Percentiles rank a stretch among this genome's conserved stretches.
phyloP scores from a whole-genome alignment of 2,329 filamentous ascomycete species.

The Microcera coccophila region DNA sequence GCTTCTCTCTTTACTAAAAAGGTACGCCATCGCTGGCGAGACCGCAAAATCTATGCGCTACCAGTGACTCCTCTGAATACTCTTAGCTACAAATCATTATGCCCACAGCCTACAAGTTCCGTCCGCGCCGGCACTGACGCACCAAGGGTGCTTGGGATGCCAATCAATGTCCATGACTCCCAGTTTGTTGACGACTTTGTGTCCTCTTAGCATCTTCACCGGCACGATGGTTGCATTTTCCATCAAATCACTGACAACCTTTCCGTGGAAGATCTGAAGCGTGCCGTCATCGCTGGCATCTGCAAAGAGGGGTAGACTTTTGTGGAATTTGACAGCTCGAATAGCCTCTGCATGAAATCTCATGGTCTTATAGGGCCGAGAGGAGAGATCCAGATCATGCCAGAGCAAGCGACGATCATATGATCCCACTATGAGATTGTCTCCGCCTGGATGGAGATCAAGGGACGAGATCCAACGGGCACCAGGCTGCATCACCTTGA shows the following conservation, averaged over 20 bases:
- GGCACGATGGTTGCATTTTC: slow-evolving; percentile 96
- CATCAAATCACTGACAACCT: slow-evolving; percentile 90
- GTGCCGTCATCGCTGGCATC: slow-evolving; percentile 94
- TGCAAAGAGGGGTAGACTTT: slow-evolving; percentile 78
- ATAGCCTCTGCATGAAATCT: slow-evolving; percentile 93
- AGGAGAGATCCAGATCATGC: slow-evolving; percentile 93
- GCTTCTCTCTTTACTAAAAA: no score
- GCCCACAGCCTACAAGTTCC: slow-evolving; percentile 88
- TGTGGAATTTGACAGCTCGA: slow-evolving; percentile 82
- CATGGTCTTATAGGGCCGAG: slow-evolving; percentile 90
- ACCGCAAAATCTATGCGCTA: no score
- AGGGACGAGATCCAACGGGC: slow-evolving; percentile 91
- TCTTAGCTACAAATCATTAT: slow-evolving; percentile 4
- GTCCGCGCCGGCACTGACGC: slow-evolving; percentile 89
- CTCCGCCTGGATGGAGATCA: slow-evolving; percentile 86
- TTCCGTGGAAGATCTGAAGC: slow-evolving; percentile 94
- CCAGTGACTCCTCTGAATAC: no score
- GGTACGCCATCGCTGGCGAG: no score
- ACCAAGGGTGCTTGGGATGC: slow-evolving; percentile 93
- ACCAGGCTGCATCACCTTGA: slow-evolving; percentile 90
- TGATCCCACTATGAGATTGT: slow-evolving; percentile 89
- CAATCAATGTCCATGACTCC: slow-evolving; percentile 94
- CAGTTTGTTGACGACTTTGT: slow-evolving; percentile 78
- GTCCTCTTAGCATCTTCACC: slow-evolving; percentile 87
- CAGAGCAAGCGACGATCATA: slow-evolving; percentile 92